Base-by-base conservation (phyloP, 1,139 yeast genomes). In the Scheffersomyces titani region DNA sequence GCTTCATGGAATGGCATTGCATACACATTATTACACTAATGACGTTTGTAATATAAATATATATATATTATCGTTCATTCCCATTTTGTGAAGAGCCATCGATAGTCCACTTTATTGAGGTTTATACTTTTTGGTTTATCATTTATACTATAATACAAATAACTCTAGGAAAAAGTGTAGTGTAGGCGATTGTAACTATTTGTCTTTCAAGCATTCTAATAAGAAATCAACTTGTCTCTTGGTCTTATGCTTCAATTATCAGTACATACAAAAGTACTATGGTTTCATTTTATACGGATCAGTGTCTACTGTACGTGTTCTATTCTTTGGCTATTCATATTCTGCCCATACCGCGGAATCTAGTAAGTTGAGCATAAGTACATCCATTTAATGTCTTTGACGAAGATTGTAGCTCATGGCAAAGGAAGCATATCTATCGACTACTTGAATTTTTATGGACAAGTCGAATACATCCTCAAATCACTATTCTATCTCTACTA, bases 21-120 rank as follows among this genome's bases (percentile, higher is more conserved):
- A 46, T 19, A 46, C n/a, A 46, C 49, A 22, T 46, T 46, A 46
- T 3, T 19, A 46, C 49, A n/a, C 20, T 46, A 46, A 46, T 46
- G 49, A 46, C 24, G 22, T 46, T 46, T 46, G 49, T 46, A 46
- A 20, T 46, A 46, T 46, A 46, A 46, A 46, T 46, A 78, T 55
- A 53, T 57, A 55, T 52, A 40, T 51, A 30, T 55, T 53, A 55
- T 53, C 49, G 47, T 51, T 49, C 50, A 54, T 46, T 19, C 24
- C 49, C n/a, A 30, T 30, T 30, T 30, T 30, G 40, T 30, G 40
- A 30, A 30, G 40, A 30, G 40, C 22, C 49, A 16, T 46, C 49
- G n/a, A 19, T n/a, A 46, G 16, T 46, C 49, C 22, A 19, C 13
- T 46, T 46, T 19, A 16, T 46, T 46, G 49, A 19, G 49, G 49